Evolutionary conservation across 179 eudicot genomes (phyloP), one percentile per base, ranked within the genome.

Genomic region (Patellifolia procumbens): DNA sequence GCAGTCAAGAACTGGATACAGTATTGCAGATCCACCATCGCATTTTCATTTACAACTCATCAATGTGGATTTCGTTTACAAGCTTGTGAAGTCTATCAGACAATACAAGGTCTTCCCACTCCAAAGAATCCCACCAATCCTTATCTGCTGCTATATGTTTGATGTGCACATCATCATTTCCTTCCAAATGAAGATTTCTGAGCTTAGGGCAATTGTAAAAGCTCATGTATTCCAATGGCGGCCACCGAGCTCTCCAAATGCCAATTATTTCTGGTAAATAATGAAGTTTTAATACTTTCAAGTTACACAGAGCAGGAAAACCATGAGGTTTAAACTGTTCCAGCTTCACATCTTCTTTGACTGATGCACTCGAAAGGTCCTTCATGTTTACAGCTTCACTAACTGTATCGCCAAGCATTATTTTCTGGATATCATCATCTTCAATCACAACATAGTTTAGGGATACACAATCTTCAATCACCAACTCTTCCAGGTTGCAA

Each of bases 111-210:
- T 81, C 74, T 7, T 72, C 68, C 83, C 83, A 81, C 4, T 62
- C 63, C 64, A 81, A 76, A 58, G 77, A 26, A 46, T 72, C 77
- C 83, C 80, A 81, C 83, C 83, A 81, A 35, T 42, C 31, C 45
- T 55, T 63, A 11, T 81, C 80, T 26, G 83, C 74, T 45, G 52
- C 51, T 59, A 76, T 72, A 42, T 76, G 77, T 72, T 72, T 75
- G 62, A 81, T n/a, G 52, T 51, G 46, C 7, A 32, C 8, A 5
- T 22, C 77, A 66, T 72, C 83, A 34, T 55, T 22, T 7, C 70
- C 49, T 35, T 59, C 64, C 80, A 81, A 43, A 45, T 37, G 68
- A 3, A 79, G 79, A 26, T 73, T 73, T 65, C 56, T 72, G 34
- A 83, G 71, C 58, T 68, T 68, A 17, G 80, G 78, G 46, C 85